Evolutionary conservation across 1,139 yeast species (phyloP), one percentile per base, ranked within the genome.

Genomic region (Williopsis jadinii): DNA sequence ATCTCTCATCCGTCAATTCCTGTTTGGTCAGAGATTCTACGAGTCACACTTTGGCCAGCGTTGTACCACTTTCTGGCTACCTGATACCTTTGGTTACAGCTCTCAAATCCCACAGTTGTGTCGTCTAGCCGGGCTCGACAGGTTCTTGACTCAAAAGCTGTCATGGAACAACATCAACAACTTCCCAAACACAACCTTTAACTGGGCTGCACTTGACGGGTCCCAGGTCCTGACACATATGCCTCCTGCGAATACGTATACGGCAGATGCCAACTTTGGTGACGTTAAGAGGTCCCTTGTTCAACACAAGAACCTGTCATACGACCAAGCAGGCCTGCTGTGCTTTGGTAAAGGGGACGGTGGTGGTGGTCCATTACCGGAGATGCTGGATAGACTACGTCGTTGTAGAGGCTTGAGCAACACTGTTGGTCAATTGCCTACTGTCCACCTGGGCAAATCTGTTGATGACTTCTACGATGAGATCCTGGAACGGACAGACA

Each of bases 241-340:
- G 97, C 97, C 97, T 15, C 97, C 98, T 5, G 94, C 84, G 26
- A 85, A 92, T 60, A 92, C 97, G 0, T 92, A 92, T 57, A 92
- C 97, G 10, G 95, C 97, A 0, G 75, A 73, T 53, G 96, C 97
- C 1, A 80, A 90, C 59, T 86, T 86, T 62, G 96, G 96, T 27
- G 97, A 92, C 64, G 95, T 90, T 29, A 73, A 77, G 44, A 73
- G 96, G 54, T 82, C 95, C 1, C 75, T 80, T 45, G 67, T 68
- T 32, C 92, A 87, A 55, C 95, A 92, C 64, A 84, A 88, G 64
- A 86, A 90, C 54, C 67, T 84, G 49, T 80, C 88, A 43, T 77
- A 79, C 51, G 90, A 83, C 40, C 92, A 86, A 41, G 75, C 84
- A 11, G 94, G 95, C 0, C 68, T 92, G 58, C 67, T 92, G 58